A percentile compares a stretch with the other conserved stretches of the same genome.
Conservation (phyloP, 345 rosid species). For the Hibiscus trionum region DNA sequence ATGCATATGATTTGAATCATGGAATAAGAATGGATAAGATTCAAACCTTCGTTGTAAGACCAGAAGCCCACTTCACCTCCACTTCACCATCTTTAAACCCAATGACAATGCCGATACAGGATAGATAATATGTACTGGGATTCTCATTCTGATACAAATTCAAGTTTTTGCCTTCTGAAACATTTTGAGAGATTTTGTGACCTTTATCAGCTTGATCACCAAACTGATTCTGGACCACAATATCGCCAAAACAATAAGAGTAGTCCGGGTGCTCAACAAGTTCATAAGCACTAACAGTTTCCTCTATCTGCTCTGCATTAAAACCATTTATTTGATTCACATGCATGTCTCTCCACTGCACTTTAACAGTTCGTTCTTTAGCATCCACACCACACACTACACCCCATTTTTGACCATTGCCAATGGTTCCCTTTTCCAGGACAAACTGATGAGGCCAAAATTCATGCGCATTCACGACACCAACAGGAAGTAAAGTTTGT, state of each 20-base stretch:
- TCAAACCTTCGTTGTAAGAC: constrained; percentile 53
- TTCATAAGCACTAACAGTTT: constrained; percentile 78
- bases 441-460: constrained; percentile 95
- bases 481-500: constrained; percentile 51
- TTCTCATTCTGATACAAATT: constrained; percentile 19
- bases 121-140: constrained; percentile 26
- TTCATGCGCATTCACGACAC: constrained; percentile 56
- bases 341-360: constrained; percentile 49
- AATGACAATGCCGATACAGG: constrained; percentile 60
- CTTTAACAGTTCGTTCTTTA: constrained; percentile 69
- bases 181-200: constrained; percentile 14
- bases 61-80: constrained; percentile 81
- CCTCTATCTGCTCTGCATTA: constrained; percentile 35
- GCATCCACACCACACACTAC: constrained; percentile 55
- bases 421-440: constrained; percentile 42
- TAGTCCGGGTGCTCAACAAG: constrained; percentile 81
- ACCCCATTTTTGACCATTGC: constrained; percentile 58
- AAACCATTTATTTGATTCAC: constrained; percentile 25
- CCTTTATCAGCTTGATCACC: constrained; percentile 18
- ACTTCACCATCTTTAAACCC: constrained; percentile 66
- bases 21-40: constrained; percentile 12
- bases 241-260: constrained; percentile 57
- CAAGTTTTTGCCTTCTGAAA: constrained; percentile 15
- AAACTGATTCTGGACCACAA: constrained; percentile 18
- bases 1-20: neutral